Conservation (phyloP, 441 rosid species). For the Monsonia emarginata region DNA sequence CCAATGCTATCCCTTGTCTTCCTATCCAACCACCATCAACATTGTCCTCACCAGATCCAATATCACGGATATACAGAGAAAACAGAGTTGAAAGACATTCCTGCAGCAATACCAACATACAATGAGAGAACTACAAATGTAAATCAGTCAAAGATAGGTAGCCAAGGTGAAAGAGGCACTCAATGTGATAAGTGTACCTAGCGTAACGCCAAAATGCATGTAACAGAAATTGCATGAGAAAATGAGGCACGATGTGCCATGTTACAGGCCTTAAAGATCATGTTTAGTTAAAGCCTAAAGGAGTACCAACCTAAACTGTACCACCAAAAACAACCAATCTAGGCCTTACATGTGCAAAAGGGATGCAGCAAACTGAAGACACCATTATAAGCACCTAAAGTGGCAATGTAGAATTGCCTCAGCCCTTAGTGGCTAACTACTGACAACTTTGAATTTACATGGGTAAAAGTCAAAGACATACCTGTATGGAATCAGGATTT, state of each 20-base stretch:
- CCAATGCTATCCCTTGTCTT: conserved; percentile 89
- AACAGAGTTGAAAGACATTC: conserved; percentile 82
- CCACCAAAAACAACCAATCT: too few relatives aligned
- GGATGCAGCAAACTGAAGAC: too few relatives aligned
- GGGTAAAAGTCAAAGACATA: conserved; percentile 16
- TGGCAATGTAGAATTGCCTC: neutral
- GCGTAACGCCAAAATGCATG: neutral
- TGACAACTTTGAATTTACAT: neutral
- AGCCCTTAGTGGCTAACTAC: neutral
- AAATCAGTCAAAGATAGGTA: neutral
- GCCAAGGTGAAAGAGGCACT: neutral
- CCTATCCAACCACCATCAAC: conserved; percentile 88
- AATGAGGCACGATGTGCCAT: too few relatives aligned
- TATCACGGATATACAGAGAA: conserved; percentile 79
- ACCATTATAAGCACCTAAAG: neutral
- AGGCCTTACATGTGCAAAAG: too few relatives aligned
- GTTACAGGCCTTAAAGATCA: too few relatives aligned
- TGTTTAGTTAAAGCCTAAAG: too few relatives aligned
- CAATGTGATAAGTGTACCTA: neutral
- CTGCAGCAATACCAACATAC: conserved; percentile 35
- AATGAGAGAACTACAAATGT: conserved; percentile 19
- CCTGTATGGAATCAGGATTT: conserved; percentile 79
- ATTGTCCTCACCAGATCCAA: conserved; percentile 42
- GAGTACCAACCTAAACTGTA: too few relatives aligned
- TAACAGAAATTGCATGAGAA: neutral